A percentile compares a stretch with the other conserved stretches of the same genome.
Evolutionary conservation across 1,284 basidiomycete species (phyloP).

Genomic region (Neonothopanus nambi): DNA sequence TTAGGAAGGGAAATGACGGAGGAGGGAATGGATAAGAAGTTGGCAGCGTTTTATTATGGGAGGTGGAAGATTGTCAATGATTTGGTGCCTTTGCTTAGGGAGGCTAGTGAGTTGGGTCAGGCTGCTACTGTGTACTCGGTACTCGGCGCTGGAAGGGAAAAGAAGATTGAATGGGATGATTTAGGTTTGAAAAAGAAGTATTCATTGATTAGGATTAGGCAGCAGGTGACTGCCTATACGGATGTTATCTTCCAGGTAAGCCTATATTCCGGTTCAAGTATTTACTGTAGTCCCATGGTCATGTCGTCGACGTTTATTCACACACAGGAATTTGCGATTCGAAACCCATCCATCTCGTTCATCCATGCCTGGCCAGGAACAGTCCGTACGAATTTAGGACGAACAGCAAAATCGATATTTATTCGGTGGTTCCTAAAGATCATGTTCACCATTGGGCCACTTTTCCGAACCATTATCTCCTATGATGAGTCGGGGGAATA

Average conservation of each 20-base stretch:
- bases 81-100: constrained; percentile 28
- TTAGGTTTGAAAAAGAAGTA: constrained; percentile 4
- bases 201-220: not conserved
- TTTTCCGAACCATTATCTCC: not conserved
- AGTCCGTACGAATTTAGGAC: not conserved
- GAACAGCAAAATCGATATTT: not conserved
- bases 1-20: constrained; percentile 41
- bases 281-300: no score
- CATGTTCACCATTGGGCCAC: not conserved
- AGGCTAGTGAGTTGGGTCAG: constrained; percentile 28
- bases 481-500: not conserved
- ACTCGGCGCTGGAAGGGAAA: constrained; percentile 1
- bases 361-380: not conserved
- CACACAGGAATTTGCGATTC: not conserved
- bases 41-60: constrained; percentile 44
- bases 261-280: not conserved
- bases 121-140: constrained; percentile 17
- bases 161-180: not conserved
- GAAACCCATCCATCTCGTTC: not conserved
- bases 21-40: constrained; percentile 48
- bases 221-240: constrained; percentile 1
- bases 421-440: not conserved
- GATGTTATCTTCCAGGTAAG: constrained; percentile 3
- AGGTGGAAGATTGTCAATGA: constrained; percentile 27
- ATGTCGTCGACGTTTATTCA: not conserved